phyloP scores from a whole-genome alignment of 768 basidiomycete genomes.

The Lanmaoa pseudosensibilis region DNA sequence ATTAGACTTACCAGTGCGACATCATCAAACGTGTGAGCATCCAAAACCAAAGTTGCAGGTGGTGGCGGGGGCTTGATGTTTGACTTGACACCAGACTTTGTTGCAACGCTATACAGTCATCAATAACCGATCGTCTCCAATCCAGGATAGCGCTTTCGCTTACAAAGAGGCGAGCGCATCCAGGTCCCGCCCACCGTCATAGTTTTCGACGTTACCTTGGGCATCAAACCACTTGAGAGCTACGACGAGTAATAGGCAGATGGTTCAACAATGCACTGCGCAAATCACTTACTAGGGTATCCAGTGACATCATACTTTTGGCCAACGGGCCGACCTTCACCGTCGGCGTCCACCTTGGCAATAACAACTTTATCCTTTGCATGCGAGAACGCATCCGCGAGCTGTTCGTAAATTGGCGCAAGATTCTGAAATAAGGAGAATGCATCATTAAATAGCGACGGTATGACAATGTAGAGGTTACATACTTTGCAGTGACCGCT shows the following conservation, averaged over 20 bases:
- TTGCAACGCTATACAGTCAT: constrained; percentile 53
- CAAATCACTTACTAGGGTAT: constrained; percentile 71
- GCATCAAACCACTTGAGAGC: constrained; percentile 91
- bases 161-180: constrained; percentile 76
- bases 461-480: neutral
- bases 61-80: constrained; percentile 84
- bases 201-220: constrained; percentile 63
- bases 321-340: constrained; percentile 75
- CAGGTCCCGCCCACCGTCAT: constrained; percentile 78
- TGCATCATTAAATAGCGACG: neutral
- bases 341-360: constrained; percentile 93
- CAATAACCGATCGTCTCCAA: neutral
- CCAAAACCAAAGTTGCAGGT: constrained; percentile 64
- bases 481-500: constrained; percentile 88
- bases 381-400: constrained; percentile 82
- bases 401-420: constrained; percentile 84
- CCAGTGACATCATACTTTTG: constrained; percentile 78
- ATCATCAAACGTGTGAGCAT: constrained; percentile 71
- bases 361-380: constrained; percentile 81
- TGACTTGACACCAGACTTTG: constrained; percentile 80
- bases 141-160: constrained; percentile 26
- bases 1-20: constrained; percentile 57
- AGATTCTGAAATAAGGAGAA: constrained; percentile 59
- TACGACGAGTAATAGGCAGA: constrained; percentile 32
- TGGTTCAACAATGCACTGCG: neutral